Conservation (phyloP, 306 rosid genomes). For the Rubus parviflorus region DNA sequence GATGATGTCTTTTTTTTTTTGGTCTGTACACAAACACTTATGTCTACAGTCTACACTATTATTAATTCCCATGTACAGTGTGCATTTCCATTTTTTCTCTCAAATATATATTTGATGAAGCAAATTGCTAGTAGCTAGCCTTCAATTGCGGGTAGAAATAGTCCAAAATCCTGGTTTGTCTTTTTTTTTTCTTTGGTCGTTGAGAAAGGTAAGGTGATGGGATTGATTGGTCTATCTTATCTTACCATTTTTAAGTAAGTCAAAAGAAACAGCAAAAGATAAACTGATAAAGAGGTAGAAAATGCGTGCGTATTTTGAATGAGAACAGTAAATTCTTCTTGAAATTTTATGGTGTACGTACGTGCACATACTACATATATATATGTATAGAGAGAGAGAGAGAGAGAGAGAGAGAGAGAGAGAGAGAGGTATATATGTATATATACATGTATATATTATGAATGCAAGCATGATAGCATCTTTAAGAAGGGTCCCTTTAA, state of each 20-base stretch:
- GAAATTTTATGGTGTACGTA: no score
- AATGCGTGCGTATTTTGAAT: neutral
- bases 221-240: neutral
- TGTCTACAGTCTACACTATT: no score
- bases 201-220: neutral
- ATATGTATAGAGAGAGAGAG: no score
- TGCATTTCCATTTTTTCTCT: neutral
- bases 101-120: neutral
- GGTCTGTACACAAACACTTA: no score
- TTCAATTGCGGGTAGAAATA: neutral
- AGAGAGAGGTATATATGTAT: no score
- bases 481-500: no score
- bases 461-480: no score
- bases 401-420: no score
- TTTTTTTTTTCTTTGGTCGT: neutral
- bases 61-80: neutral
- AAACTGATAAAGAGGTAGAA: no score
- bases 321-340: neutral
- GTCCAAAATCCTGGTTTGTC: conserved; percentile 2
- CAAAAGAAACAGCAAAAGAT: neutral
- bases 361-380: no score
- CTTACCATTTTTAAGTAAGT: neutral
- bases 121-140: neutral
- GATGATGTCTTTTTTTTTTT: no score
- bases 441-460: no score